phyloP scores from a whole-genome alignment of 257 asterid species.

The Solanum okadae region DNA sequence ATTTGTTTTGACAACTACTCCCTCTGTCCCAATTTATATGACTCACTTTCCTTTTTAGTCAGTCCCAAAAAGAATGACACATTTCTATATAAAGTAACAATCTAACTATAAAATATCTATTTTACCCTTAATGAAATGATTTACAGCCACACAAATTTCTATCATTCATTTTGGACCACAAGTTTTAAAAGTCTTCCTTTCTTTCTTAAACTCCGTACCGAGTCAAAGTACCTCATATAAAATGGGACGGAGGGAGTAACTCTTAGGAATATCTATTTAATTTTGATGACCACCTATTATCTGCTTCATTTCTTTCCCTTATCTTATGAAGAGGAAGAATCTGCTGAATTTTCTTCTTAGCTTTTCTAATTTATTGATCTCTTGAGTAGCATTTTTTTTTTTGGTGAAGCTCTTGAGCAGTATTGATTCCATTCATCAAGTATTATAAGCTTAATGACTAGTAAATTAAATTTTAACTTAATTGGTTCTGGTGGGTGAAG shows the following conservation, averaged over 20 bases:
- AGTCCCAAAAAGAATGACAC: too few relatives aligned
- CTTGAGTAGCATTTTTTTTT: background rate
- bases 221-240: too few relatives aligned
- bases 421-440: background rate
- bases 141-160: too few relatives aligned
- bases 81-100: too few relatives aligned
- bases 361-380: background rate
- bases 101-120: too few relatives aligned
- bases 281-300: background rate
- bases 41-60: too few relatives aligned
- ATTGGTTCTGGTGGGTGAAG: conserved; percentile 31
- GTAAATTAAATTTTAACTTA: background rate
- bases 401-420: too few relatives aligned
- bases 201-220: too few relatives aligned
- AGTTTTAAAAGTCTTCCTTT: too few relatives aligned
- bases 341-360: background rate
- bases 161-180: too few relatives aligned
- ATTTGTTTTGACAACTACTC: background rate
- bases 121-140: too few relatives aligned
- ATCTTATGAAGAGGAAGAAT: background rate
- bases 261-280: background rate
- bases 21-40: too few relatives aligned
- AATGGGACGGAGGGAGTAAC: background rate
- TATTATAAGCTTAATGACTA: background rate
- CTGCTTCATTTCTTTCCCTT: background rate